Evolutionary conservation across 176 grass and related monocot genomes (phyloP).

Genomic region (Triticum turgidum): DNA sequence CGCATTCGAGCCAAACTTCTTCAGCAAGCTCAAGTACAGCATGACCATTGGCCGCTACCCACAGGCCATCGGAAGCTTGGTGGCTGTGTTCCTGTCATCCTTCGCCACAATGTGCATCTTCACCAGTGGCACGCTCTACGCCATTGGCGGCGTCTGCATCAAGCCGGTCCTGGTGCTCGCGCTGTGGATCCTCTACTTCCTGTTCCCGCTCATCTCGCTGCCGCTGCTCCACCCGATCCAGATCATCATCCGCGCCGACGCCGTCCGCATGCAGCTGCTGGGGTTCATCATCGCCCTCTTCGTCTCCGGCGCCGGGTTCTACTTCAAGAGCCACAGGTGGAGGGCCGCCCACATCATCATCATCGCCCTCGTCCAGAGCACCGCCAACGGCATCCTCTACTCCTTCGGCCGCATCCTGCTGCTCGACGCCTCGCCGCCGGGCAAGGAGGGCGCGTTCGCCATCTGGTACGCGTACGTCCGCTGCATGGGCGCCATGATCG

Average conservation of each 20-base stretch:
- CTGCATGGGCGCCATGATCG: constrained; percentile 50
- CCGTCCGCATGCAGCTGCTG: constrained; percentile 84
- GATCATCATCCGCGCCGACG: constrained; percentile 74
- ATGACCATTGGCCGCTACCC: constrained; percentile 61
- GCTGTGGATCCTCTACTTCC: constrained; percentile 86
- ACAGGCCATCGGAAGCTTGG: constrained; percentile 76
- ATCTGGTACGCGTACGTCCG: constrained; percentile 64
- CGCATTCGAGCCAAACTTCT: constrained; percentile 45
- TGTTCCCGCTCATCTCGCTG: constrained; percentile 70
- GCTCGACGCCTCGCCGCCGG: constrained; percentile 68
- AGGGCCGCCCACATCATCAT: constrained; percentile 62
- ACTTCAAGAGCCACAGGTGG: constrained; percentile 74
- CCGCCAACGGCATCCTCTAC: constrained; percentile 66
- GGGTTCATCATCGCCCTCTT: constrained; percentile 82
- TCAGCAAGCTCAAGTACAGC: constrained; percentile 52
- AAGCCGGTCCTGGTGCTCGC: constrained; percentile 61
- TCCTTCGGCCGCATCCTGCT: constrained; percentile 65
- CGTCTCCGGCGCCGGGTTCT: constrained; percentile 77
- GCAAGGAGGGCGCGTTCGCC: constrained; percentile 81
- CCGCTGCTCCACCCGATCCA: constrained; percentile 70
- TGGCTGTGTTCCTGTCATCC: constrained; percentile 65
- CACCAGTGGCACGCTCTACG: constrained; percentile 62
- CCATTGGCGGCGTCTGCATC: constrained; percentile 82
- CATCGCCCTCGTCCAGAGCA: constrained; percentile 72
- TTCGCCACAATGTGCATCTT: constrained; percentile 97